A percentile compares a stretch with the other conserved stretches of the same genome.
These are phyloP conservation scores for Clitoria ternatea DNA, from an alignment of 306 rosid genomes.

Conservation along the genomic window DNA sequence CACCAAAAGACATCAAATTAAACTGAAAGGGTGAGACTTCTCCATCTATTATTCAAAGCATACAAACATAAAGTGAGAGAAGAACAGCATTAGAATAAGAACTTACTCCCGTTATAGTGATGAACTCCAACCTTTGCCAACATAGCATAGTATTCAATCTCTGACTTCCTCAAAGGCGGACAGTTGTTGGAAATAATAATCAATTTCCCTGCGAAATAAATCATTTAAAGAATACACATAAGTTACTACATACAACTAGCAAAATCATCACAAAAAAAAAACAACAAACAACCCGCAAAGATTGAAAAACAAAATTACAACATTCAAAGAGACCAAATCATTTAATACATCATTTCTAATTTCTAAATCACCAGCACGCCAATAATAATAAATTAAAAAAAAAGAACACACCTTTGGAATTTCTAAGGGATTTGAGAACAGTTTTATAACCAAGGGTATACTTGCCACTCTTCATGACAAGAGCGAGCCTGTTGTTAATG, in stretches of 20 bases:
- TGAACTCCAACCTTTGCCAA: conserved; percentile 80
- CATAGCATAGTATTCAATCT: conserved; percentile 79
- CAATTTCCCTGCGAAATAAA: conserved; percentile 61
- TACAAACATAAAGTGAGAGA: not conserved
- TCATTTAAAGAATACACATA: not conserved
- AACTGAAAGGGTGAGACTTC: not conserved
- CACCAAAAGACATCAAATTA: not conserved
- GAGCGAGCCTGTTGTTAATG: conserved; percentile 85
- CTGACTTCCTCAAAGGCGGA: conserved; percentile 75
- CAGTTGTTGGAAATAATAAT: conserved; percentile 80
- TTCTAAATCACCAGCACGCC: not conserved
- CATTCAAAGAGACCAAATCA: not conserved
- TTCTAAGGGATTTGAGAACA: conserved; percentile 67
- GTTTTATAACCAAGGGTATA: conserved; percentile 76
- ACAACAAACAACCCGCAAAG: not conserved
- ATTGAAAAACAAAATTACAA: not conserved
- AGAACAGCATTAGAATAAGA: not conserved
- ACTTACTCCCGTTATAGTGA: conserved; percentile 81
- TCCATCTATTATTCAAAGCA: not conserved
- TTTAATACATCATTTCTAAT: not conserved
- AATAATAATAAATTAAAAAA: too few relatives aligned
- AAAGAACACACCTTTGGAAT: conserved; percentile 49
- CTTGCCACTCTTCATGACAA: conserved; percentile 88
- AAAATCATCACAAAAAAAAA: not conserved
- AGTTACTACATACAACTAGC: not conserved